Conservation (phyloP, 192 early-diverging fungal species). For the Dissophora globulifera region DNA sequence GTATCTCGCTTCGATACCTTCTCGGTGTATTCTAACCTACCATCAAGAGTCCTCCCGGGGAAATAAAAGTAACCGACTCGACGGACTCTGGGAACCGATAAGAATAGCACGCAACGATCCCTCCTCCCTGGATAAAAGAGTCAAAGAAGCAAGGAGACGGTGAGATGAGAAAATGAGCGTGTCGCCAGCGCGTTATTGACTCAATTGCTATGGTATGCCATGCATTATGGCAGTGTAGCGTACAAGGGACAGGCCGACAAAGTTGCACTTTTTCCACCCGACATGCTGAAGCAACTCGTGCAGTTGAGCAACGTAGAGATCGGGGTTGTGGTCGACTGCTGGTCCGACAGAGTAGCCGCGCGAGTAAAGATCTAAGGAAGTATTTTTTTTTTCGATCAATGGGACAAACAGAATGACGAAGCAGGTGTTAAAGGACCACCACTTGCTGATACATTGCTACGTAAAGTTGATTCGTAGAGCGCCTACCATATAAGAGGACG, state of each 20-base stretch:
- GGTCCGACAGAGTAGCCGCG: slow-evolving; percentile 47
- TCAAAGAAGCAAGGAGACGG: background rate
- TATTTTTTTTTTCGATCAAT: too few species aligned
- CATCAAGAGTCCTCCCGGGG: slow-evolving; percentile 43
- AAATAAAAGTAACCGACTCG: slow-evolving; percentile 37
- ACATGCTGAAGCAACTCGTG: slow-evolving; percentile 37
- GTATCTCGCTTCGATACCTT: too few species aligned
- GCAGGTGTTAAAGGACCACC: too few species aligned
- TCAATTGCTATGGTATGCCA: too few species aligned
- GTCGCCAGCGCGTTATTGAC: too few species aligned
- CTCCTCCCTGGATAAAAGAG: slow-evolving; percentile 33
- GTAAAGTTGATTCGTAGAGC: background rate
- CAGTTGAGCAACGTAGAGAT: slow-evolving; percentile 46
- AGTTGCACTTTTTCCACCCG: slow-evolving; percentile 35
- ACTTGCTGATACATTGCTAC: background rate
- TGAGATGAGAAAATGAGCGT: background rate
- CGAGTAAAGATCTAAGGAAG: slow-evolving; percentile 33
- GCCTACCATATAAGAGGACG: slow-evolving; percentile 39
- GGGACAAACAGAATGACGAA: too few species aligned
- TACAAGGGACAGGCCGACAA: slow-evolving; percentile 52
- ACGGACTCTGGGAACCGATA: slow-evolving; percentile 44
- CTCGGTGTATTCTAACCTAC: too few species aligned
- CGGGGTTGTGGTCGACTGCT: slow-evolving; percentile 27
- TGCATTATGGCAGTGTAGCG: background rate
- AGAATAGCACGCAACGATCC: slow-evolving; percentile 29